Base-by-base conservation (phyloP, 2,329 filamentous ascomycete genomes). In the Cryphonectria radicalis region DNA sequence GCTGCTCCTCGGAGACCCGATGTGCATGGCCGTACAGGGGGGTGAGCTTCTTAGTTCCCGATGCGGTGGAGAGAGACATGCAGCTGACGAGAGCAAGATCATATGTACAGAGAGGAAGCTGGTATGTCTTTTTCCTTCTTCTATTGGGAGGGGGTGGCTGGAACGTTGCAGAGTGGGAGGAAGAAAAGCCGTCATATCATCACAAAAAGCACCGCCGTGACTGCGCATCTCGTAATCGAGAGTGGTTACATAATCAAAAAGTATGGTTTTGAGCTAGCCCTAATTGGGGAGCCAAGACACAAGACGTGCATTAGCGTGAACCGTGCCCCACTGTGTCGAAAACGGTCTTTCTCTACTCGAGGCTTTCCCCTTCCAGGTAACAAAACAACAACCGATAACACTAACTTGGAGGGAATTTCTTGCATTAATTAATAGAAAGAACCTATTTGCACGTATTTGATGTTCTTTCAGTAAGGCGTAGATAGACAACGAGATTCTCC, bases 221-320 rank as follows among this genome's bases (percentile, higher is more conserved):
- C 50, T 13, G 53, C 17, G n/a, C n/a, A n/a, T n/a, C 43, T 46
- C 43, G 2, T 14, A 6, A 43, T 22, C 17, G 3, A 19, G 25
- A 7, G 25, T 11, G 28, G 14, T 59, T 59, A 64, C 63, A 64
- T 70, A 53, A 57, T 32, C 55, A 55, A 66, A 46, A 19, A 6
- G 17, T 25, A 8, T 28, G 37, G 28, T 3, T 32, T 42, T 19
- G 14, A 6, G 11, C 66, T 67, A 73, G 70, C 68, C 74, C 71
- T 53, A 70, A 73, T 71, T 42, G 66, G 73, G 76, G 59, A 73
- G 74, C 74, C 74, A 77, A 78, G 75, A 75, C 46, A 70, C 76
- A 78, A 57, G 46, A 66, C 67, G 68, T 74, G 75, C 76, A 77
- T 74, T n/a, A 65, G 70, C 40, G 37, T 59, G 46, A 42, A 63